These are phyloP conservation scores for Rhinocladiella similis DNA, from an alignment of 2,329 filamentous ascomycete species.

Conservation along the genomic window DNA sequence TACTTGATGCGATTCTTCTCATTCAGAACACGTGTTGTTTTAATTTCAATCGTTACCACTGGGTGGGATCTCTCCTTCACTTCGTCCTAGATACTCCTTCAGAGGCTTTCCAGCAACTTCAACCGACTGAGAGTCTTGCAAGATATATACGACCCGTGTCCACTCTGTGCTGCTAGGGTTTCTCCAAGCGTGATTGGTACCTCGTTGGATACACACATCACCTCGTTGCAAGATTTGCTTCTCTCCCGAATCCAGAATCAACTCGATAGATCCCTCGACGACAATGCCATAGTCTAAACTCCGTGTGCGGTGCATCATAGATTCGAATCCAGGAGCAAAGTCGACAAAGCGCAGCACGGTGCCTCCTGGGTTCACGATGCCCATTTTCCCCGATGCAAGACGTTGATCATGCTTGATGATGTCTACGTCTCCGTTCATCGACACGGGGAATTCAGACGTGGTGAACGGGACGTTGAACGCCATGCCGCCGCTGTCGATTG, in stretches of 20 bases:
- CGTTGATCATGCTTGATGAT: constrained; percentile 11
- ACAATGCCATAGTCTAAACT: constrained; percentile 57
- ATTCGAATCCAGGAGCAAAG: constrained; percentile 44
- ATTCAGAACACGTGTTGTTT: too few species aligned
- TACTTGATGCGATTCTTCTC: too few species aligned
- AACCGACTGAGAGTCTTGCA: constrained; percentile 16
- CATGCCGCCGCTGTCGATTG: constrained; percentile 14
- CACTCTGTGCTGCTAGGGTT: constrained; percentile 34
- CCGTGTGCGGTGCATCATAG: constrained; percentile 55
- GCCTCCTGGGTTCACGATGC: constrained; percentile 13
- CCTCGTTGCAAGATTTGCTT: constrained; percentile 47
- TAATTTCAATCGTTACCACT: constrained; percentile 9
- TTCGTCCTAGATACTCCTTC: constrained; percentile 15
- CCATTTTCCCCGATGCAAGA: constrained; percentile 1
- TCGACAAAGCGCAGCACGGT: constrained; percentile 39
- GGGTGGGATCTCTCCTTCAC: constrained; percentile 14
- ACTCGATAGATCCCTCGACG: constrained; percentile 54
- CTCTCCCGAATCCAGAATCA: constrained; percentile 53
- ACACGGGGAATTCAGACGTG: constrained; percentile 12
- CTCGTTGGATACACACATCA: constrained; percentile 56
- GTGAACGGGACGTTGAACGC: constrained; percentile 11
- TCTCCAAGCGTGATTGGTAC: constrained; percentile 41
- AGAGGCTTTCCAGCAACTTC: constrained; percentile 5
- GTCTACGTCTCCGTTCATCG: constrained; percentile 14
- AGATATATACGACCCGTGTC: constrained; percentile 18